Percentiles rank a stretch among this genome's conserved stretches.
Evolutionary conservation across 2,329 filamentous ascomycete species (phyloP).

Genomic region (Penicillium oxalicum): DNA sequence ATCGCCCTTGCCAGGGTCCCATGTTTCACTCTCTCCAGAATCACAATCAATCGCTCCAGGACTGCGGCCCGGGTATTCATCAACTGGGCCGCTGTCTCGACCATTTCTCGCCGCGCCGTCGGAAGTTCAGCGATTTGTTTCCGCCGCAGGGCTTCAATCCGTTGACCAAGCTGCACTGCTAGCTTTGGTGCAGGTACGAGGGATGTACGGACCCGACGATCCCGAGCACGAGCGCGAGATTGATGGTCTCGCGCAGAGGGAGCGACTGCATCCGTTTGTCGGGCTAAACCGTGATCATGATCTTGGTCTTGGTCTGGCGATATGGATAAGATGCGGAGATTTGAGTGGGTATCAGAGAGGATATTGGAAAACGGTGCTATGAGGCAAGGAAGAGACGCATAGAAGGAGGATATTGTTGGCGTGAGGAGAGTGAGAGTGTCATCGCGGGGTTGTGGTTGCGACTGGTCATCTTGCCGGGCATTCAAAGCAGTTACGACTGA

Average conservation of each 20-base stretch:
- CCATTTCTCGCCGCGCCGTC: slow-evolving; percentile 28
- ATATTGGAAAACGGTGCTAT: slow-evolving; percentile 21
- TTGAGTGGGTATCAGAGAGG: slow-evolving; percentile 21
- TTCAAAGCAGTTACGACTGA: slow-evolving; percentile 16
- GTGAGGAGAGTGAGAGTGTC: slow-evolving; percentile 28
- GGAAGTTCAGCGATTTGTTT: slow-evolving; percentile 31
- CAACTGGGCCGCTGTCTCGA: slow-evolving; percentile 31
- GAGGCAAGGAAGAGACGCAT: slow-evolving; percentile 24
- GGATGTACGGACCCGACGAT: slow-evolving; percentile 19
- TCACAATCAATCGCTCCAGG: slow-evolving; percentile 34
- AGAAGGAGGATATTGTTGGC: slow-evolving; percentile 34
- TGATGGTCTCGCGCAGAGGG: slow-evolving; percentile 9
- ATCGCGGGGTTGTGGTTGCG: slow-evolving; percentile 9
- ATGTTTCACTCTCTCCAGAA: slow-evolving; percentile 38
- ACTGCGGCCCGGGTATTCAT: slow-evolving; percentile 28
- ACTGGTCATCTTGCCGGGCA: slow-evolving; percentile 7
- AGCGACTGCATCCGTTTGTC: background rate
- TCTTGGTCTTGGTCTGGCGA: background rate
- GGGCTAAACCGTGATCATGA: background rate
- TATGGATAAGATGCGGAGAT: slow-evolving; percentile 19
- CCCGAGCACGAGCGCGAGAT: slow-evolving; percentile 12
- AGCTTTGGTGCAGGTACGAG: slow-evolving; percentile 19
- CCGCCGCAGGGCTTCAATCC: slow-evolving; percentile 25
- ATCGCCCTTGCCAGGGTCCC: slow-evolving; percentile 32
- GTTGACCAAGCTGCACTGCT: slow-evolving; percentile 24